Percentiles rank a stretch among this genome's conserved stretches.
These are phyloP conservation scores for Apiotrichum montevideense DNA, from an alignment of 1,284 basidiomycete genomes.

Conservation along the genomic window DNA sequence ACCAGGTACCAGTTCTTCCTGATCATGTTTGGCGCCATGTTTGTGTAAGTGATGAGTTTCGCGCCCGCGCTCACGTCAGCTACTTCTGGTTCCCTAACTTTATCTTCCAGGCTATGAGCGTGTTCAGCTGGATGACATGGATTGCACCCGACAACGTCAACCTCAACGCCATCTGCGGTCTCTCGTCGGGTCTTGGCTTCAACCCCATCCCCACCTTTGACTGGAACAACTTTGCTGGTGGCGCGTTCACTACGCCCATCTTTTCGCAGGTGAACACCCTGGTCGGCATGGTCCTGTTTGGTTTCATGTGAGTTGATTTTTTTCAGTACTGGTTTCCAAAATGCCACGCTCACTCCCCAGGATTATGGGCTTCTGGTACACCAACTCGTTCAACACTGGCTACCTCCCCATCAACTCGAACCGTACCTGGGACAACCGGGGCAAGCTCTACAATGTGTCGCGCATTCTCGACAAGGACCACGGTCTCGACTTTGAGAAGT, in stretches of 20 bases:
- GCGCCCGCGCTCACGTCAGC: conserved; percentile 8
- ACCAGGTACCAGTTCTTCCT: too few species aligned
- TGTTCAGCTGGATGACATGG: conserved; percentile 59
- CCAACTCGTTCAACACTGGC: conserved; percentile 10
- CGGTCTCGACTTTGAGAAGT: conserved; percentile 16
- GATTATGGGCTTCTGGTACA: conserved; percentile 16
- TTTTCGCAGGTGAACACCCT: conserved; percentile 14
- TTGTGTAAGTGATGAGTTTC: conserved; percentile 9
- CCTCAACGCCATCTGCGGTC: conserved; percentile 23
- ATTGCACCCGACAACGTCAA: conserved; percentile 48
- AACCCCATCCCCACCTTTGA: conserved; percentile 40
- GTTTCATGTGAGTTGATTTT: conserved; percentile 24
- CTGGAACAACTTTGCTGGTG: conserved; percentile 18
- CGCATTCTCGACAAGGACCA: conserved; percentile 14
- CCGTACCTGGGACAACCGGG: conserved; percentile 24
- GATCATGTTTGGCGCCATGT: conserved; percentile 46
- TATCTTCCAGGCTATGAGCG: conserved; percentile 49
- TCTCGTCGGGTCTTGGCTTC: conserved; percentile 36
- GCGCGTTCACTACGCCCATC: not conserved
- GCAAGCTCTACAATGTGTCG: conserved; percentile 50
- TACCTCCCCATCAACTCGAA: conserved; percentile 22
- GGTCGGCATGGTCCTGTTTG: conserved; percentile 27
- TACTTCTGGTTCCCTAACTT: conserved; percentile 48
- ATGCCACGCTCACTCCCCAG: not conserved
- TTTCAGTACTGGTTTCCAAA: not conserved